Base-by-base conservation (phyloP, 495 filamentous ascomycete genomes). In the Aspergillus asperescens region DNA sequence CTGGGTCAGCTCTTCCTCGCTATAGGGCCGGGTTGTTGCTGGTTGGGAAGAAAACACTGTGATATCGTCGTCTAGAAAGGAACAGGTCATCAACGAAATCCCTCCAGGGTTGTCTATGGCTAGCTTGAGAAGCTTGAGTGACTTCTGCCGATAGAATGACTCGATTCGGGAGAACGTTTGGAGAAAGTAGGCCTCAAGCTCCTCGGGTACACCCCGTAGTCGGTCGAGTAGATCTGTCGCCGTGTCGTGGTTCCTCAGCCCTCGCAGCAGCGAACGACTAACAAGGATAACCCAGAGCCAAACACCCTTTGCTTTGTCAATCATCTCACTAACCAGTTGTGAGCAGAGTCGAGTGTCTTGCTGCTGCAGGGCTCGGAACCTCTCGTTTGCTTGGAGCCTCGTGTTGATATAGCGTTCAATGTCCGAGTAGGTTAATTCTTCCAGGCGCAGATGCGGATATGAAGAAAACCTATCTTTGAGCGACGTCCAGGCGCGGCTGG, bases 201-300 rank as follows among this genome's bases (percentile, higher is more conserved):
- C 40, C 4, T 23, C 6, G 1, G 40, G 40, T 3, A 43, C 3
- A 8, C 5, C 18, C 7, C n/a, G 6, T 1, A 43, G 9, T 0
- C 19, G 18, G 5, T 27, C 24, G 0, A 20, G 7, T 5, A 43
- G 18, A 25, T 7, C 23, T 24, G 5, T 1, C 12, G 24, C 6
- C 7, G 13, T 27, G 9, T 43, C 68, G 7, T 51, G 40, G 44
- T 73, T 61, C 20, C 20, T 48, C 6, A 73, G n/a, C 1, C 70
- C 72, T 8, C 54, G 47, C 3, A 61, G 5, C 0, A 75, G 57
- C 12, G 56, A 58, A n/a, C 48, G 31, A 1, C 67, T 54, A 3
- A 68, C 71, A 5, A 75, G 47, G 7, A 38, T 29, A n/a, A 71
- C 63, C 73, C 73, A 75, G 1, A 74, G 59, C 50, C 72, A 76